Evolutionary conservation across 2,329 filamentous ascomycete species (phyloP).

Genomic region (Nemania sp.): DNA sequence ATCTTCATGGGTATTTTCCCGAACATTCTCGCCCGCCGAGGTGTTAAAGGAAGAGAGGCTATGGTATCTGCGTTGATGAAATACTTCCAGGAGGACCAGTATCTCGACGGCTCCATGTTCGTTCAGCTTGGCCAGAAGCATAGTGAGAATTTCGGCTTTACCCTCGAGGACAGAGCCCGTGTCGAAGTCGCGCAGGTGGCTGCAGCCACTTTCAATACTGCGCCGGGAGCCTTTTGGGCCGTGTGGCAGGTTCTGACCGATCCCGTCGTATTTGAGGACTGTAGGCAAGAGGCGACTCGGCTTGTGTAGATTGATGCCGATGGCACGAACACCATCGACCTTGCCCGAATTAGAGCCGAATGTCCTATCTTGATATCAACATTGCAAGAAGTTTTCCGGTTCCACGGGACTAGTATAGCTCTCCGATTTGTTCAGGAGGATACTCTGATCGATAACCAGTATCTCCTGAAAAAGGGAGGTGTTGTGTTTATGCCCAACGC

Average conservation of each 20-base stretch:
- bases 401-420: slow-evolving; percentile 17
- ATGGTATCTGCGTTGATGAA: slow-evolving; percentile 33
- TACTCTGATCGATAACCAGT: slow-evolving; percentile 33
- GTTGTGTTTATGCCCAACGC: slow-evolving; percentile 36
- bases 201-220: slow-evolving; percentile 25
- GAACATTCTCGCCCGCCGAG: slow-evolving; percentile 18
- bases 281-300: slow-evolving; percentile 17
- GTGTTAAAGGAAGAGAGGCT: slow-evolving; percentile 18
- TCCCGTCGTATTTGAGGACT: slow-evolving; percentile 23
- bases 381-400: slow-evolving; percentile 23
- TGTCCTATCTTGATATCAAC: slow-evolving; percentile 29
- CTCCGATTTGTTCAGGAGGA: slow-evolving; percentile 28
- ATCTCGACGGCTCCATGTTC: slow-evolving; percentile 21
- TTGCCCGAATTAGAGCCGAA: slow-evolving; percentile 17
- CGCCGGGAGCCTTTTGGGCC: slow-evolving; percentile 20
- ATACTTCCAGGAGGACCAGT: slow-evolving; percentile 33
- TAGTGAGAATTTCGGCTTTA: slow-evolving; percentile 20
- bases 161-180: slow-evolving; percentile 13
- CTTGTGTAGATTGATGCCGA: slow-evolving; percentile 20
- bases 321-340: slow-evolving; percentile 21
- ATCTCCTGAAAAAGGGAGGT: slow-evolving; percentile 42
- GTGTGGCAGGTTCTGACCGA: slow-evolving; percentile 22
- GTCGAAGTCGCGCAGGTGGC: slow-evolving; percentile 26
- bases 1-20: slow-evolving; percentile 23
- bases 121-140: slow-evolving; percentile 17